These are phyloP conservation scores for Eutrema yunnanense DNA, from an alignment of 345 rosid genomes.

Conservation along the genomic window DNA sequence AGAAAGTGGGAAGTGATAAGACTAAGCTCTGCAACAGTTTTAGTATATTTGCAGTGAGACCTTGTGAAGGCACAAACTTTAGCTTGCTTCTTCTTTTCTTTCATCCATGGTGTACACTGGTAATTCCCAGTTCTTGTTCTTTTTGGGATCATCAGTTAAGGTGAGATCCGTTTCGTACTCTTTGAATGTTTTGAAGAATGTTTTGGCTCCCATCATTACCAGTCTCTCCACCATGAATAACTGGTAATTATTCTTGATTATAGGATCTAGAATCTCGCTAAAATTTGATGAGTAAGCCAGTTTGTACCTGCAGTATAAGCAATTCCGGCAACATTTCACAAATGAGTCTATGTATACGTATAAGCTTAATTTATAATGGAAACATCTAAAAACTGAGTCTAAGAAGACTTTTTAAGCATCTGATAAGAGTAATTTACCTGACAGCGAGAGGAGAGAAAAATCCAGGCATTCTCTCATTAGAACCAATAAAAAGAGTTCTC, in stretches of 20 bases:
- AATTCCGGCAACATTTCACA: background rate
- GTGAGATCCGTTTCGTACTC: constrained; percentile 66
- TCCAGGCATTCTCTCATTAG: constrained; percentile 84
- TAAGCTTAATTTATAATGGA: background rate
- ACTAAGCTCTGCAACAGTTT: background rate
- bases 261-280: constrained; percentile 61
- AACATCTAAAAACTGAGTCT: background rate
- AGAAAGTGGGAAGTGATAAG: background rate
- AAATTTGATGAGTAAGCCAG: constrained; percentile 85
- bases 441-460: constrained; percentile 76
- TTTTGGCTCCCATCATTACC: constrained; percentile 81
- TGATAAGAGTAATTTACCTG: constrained; percentile 41
- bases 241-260: constrained; percentile 81
- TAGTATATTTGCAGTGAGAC: background rate
- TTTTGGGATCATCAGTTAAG: constrained; percentile 86
- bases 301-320: constrained; percentile 56
- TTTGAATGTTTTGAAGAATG: constrained; percentile 73
- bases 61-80: constrained; percentile 15
- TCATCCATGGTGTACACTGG: constrained; percentile 69
- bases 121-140: constrained; percentile 87
- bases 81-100: constrained; percentile 27
- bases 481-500: constrained; percentile 80
- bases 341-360: background rate
- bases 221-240: constrained; percentile 93
- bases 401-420: background rate